Base-by-base conservation (phyloP, 306 rosid genomes). In the Dalbergia cochinchinensis region DNA sequence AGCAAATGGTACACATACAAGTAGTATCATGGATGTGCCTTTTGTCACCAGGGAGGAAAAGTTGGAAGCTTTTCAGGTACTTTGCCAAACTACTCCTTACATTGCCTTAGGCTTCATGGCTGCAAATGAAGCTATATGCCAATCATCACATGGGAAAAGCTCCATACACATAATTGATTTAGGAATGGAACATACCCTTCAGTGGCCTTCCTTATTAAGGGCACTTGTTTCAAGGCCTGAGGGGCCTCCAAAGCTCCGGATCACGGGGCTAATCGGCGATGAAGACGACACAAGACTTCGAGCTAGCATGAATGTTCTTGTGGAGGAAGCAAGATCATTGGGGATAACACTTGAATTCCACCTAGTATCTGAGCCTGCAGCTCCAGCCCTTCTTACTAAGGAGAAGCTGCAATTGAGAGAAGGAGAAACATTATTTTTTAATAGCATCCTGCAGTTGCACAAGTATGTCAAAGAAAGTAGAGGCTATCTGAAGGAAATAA, bases 161-260 rank as follows among this genome's bases (percentile, higher is more conserved):
- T 81, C 87, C 65, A 79, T 93, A 59, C 98, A 91, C 78, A 76
- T 91, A 19, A 77, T 91, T 84, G 97, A 91, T 80, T 41, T 93
- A 6, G 97, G 92, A 55, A 84, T 89, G 97, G 90, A 87, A 45
- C 87, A 87, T 65, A 79, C 91, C 65, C 89, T 93, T 57, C 98
- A 93, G 68, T 93, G 97, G 97, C 88, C 94, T 79, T 89, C 98
- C 7, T 80, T 93, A 42, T 64, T 93, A 44, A 93, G 92, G 80
- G 78, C 86, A 53, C 91, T 93, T 31, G 88, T 88, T 33, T 88
- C 97, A 11, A 87, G 91, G 71, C 82, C 90, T 1, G 83, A 87
- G n/a, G 96, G 96, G 5, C 87, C 91, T 0, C 90, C 94, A 66
- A 86, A 55, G 79, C 83, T 93, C 34, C 65, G 87, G 64, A 91